Base-by-base conservation (phyloP, 73 alveolate genomes). In the Paramecium octaurelia region DNA sequence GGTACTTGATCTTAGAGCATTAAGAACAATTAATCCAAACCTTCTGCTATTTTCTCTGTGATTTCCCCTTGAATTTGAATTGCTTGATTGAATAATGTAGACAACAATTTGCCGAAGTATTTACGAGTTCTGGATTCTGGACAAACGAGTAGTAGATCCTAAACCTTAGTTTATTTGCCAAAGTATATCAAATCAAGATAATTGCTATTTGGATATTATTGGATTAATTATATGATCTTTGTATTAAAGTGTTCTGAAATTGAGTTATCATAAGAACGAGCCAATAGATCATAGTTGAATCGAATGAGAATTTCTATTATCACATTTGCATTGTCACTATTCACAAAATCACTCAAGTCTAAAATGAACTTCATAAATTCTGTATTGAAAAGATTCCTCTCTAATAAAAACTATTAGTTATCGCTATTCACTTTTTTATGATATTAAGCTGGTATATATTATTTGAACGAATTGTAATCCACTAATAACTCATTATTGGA, bases 1-100 rank as follows among this genome's bases (percentile, higher is more conserved):
- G 99, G 96, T 5, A 83, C 97, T 44, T 88, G 54, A 43, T 86
- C 95, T 21, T 93, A 86, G 10, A 95, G 68, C 85, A 86, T 86
- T 58, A 58, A 60, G 16, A 58, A 86, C 8, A 86, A 21, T 12
- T 21, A 21, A 60, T 68, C 88, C 14, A 86, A 58, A 24, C 64
- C 86, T 46, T 84, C 76, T 86, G 0, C 20, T 36, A 60, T 20
- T 40, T 58, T 60, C 68, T 54, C 14, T 4, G 68, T 86, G 8
- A 93, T 77, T 54, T 27, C 93, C 2, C 69, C 69, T 54, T 54
- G 8, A 18, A 54, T 54, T 54, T 54, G 21, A 4, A 54, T 54
- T 54, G 16, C 31, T 86, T 40, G 70, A 31, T 71, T 93, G 20
- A 58, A 64, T 6, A 46, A 58, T 10, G 23, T 58, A 42, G 70